Percentiles rank a stretch among this genome's conserved stretches.
Conservation (phyloP, 768 basidiomycete species). For the Agrocybe pediades region DNA sequence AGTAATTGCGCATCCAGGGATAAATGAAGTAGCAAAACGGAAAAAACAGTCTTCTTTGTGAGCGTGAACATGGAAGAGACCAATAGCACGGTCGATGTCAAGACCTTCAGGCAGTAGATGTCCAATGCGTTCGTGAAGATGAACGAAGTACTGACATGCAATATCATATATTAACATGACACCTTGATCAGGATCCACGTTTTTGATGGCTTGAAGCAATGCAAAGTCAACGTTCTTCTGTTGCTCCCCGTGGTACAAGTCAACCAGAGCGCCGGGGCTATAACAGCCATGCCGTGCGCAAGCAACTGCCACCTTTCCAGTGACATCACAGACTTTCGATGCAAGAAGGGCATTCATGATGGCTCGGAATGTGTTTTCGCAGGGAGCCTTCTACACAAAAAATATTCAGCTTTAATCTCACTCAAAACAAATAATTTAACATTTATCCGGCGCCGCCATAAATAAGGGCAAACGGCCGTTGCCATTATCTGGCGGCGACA, state of each 20-base stretch:
- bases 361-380: constrained; percentile 12
- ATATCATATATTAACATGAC: neutral
- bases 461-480: no score
- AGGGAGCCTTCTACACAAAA: constrained; percentile 13
- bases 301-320: constrained; percentile 11
- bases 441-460: no score
- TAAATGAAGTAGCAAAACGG: constrained; percentile 19
- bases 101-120: neutral
- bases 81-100: constrained; percentile 15
- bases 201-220: neutral
- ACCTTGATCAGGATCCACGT: neutral
- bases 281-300: constrained; percentile 17
- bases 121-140: neutral
- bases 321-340: constrained; percentile 12
- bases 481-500: no score
- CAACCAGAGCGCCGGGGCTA: constrained; percentile 5
- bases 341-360: constrained; percentile 3
- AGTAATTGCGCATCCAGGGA: constrained; percentile 8
- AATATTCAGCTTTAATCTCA: no score
- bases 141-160: neutral
- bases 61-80: constrained; percentile 26
- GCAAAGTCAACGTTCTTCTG: neutral
- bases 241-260: neutral
- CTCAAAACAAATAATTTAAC: no score
- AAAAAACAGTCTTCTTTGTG: constrained; percentile 26